Evolutionary conservation across 768 basidiomycete species (phyloP), one percentile per base, ranked within the genome.

Genomic region (Serendipita sp.): DNA sequence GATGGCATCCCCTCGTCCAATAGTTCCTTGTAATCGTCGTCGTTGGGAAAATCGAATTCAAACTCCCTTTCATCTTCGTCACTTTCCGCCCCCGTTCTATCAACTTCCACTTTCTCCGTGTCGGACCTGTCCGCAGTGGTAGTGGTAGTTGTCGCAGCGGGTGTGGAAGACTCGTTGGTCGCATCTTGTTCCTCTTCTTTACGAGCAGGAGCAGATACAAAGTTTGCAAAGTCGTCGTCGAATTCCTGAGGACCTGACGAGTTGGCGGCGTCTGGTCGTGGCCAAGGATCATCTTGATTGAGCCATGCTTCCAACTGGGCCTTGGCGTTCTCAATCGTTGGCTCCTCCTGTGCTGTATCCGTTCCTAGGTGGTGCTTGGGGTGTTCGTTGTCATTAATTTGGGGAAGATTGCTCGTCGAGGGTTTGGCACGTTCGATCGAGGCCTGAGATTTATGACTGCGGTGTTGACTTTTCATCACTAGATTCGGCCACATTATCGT

Each of bases 401-500:
- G 31, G 24, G 41, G 43, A 38, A 20, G 17, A 22, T 64, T 43
- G 33, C 34, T 34, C 14, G 42, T 24, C 24, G 38, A 4, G 2
- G 26, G 14, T n/a, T 30, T 28, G 17, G 51, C 60, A 22, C 30
- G 43, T 17, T 62, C 41, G 30, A 56, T 45, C 58, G 62, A 63
- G 43, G 30, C 22, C 26, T 61, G 41, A 26, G 31, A 42, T 11
- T 24, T 22, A 2, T 58, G 53, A 58, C 22, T 3, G 4, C 24
- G 42, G 9, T 22, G 53, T 53, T 26, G 64, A 17, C 13, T 2
- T 24, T 33, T 38, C 24, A 38, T 64, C 38, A n/a, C 68, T 68
- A 92, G 84, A 0, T 85, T 85, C 3, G 89, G 85, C 89, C 89
- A 92, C 84, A 91, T 89, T 67, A 92, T 82, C 0, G 90, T 90